Percentiles rank a stretch among this genome's conserved stretches.
phyloP scores from a whole-genome alignment of 78 protist genomes.

The Dictyostelium firmibasis region DNA sequence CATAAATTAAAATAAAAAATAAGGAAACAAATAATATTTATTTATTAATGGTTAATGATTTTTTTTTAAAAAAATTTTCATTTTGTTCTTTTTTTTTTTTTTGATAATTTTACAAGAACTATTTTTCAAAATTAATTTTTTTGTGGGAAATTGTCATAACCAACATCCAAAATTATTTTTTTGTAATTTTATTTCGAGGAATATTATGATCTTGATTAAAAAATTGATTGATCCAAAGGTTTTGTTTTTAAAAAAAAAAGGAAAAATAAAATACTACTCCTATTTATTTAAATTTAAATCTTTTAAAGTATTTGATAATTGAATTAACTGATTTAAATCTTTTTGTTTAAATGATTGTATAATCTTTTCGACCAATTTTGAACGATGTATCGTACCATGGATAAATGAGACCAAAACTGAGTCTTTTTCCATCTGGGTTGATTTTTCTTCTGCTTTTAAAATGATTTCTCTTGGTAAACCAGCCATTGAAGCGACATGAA shows the following conservation, averaged over 20 bases:
- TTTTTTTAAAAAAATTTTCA: too few species aligned
- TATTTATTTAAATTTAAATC: neutral
- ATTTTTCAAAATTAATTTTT: neutral
- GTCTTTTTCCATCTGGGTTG: constrained; percentile 76
- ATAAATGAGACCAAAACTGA: constrained; percentile 51
- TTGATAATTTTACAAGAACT: neutral
- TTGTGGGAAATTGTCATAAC: too few species aligned
- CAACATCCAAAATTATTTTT: too few species aligned
- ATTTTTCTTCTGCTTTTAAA: constrained; percentile 65
- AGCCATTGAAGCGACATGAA: constrained; percentile 96
- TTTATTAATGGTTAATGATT: too few species aligned
- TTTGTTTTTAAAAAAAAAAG: neutral
- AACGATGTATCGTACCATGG: constrained; percentile 30
- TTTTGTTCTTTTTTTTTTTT: neutral
- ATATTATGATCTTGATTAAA: neutral
- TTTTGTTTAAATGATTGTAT: neutral
- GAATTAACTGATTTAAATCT: neutral
- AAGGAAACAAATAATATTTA: neutral
- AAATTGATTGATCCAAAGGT: too few species aligned
- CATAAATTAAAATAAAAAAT: neutral
- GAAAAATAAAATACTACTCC: neutral
- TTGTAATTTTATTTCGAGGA: too few species aligned
- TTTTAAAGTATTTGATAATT: neutral
- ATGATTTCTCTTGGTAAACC: constrained; percentile 84
- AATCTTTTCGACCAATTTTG: constrained; percentile 11